Percentiles rank a stretch among this genome's conserved stretches.
Evolutionary conservation across 345 rosid genomes (phyloP).

Genomic region (Populus euphratica): DNA sequence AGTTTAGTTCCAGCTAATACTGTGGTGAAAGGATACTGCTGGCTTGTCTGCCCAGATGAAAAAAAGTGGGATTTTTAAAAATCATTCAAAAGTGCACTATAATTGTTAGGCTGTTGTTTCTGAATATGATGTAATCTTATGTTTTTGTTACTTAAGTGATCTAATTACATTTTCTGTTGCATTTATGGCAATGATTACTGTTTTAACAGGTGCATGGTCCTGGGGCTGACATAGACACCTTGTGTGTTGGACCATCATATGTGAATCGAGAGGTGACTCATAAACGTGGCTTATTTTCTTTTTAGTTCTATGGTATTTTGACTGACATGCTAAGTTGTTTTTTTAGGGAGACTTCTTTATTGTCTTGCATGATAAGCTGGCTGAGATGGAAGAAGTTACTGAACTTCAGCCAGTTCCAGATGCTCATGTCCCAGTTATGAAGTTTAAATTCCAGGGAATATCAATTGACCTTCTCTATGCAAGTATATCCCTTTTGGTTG

Average conservation of each 20-base stretch:
- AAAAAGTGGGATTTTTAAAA: neutral
- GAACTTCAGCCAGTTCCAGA: constrained; percentile 32
- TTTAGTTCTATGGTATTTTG: neutral
- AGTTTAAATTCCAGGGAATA: constrained; percentile 32
- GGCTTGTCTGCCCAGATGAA: neutral
- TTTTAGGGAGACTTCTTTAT: constrained; percentile 31
- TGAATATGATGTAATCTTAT: neutral
- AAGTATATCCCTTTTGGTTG: constrained; percentile 29
- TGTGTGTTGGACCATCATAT: constrained; percentile 95
- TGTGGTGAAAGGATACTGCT: neutral
- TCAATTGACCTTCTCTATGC: constrained; percentile 37
- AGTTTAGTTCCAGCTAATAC: neutral
- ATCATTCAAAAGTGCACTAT: neutral
- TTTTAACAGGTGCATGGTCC: constrained; percentile 78
- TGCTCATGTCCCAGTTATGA: constrained; percentile 34
- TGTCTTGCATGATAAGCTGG: constrained; percentile 24
- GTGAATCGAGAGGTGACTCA: constrained; percentile 70
- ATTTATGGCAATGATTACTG: neutral
- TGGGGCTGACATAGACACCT: constrained; percentile 83
- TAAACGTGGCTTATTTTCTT: constrained; percentile 7
- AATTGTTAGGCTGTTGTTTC: neutral
- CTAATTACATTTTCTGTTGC: neutral
- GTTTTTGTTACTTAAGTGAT: neutral
- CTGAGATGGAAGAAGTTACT: constrained; percentile 31
- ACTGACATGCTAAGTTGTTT: neutral